These are phyloP conservation scores for Pythium myriotylum DNA, from an alignment of 352 stramenopile species.

Conservation along the genomic window DNA sequence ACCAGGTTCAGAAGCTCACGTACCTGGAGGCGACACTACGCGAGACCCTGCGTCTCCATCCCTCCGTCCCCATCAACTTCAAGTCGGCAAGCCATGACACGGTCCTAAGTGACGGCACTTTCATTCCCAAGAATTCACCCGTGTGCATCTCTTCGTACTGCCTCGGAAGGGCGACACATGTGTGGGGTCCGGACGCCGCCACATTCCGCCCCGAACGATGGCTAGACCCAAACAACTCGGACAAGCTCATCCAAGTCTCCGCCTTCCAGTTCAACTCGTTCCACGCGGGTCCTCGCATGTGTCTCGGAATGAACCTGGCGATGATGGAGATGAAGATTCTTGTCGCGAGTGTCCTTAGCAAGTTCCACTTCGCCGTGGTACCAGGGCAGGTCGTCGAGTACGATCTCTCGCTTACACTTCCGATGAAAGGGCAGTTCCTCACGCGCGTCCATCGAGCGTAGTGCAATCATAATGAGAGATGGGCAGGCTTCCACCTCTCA, in stretches of 20 bases:
- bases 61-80: conserved; percentile 40
- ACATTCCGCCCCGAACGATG: conserved; percentile 39
- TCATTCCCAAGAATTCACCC: conserved; percentile 25
- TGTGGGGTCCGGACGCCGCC: conserved; percentile 38
- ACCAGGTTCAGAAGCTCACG: conserved; percentile 17
- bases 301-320: conserved; percentile 44
- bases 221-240: conserved; percentile 20
- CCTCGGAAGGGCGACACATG: conserved; percentile 28
- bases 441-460: not conserved
- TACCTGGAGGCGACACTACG: conserved; percentile 32
- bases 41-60: conserved; percentile 45
- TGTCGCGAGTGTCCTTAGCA: conserved; percentile 35
- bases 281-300: conserved; percentile 47
- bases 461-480: not conserved
- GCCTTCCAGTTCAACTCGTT: conserved; percentile 53
- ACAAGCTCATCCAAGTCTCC: conserved; percentile 25
- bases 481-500: not conserved
- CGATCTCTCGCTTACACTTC: conserved; percentile 29
- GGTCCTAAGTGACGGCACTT: conserved; percentile 39
- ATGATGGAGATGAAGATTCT: conserved; percentile 52
- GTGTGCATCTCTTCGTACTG: conserved; percentile 35
- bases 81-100: conserved; percentile 33
- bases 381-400: conserved; percentile 20
- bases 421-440: conserved; percentile 18
- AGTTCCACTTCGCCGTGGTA: conserved; percentile 34